Base-by-base conservation (phyloP, 169 alveolate species). In the Hepatocystis sp. region DNA sequence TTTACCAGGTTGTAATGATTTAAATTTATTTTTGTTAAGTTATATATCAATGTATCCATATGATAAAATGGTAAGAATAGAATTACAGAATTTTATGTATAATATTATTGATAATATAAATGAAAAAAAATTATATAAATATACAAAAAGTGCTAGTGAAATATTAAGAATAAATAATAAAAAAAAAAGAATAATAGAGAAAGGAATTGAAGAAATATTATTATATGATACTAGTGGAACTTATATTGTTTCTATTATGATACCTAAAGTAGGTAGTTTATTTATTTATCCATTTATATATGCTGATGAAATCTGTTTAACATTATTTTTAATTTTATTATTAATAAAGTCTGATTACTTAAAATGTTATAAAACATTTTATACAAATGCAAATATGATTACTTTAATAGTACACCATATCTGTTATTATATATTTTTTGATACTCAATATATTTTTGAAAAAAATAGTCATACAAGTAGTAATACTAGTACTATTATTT, bases 1-100 rank as follows among this genome's bases (percentile, higher is more conserved):
- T 55, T 66, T 81, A 15, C 58, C 67, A 0, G 61, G 47, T 1
- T 23, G 60, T 13, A 55, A 42, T 28, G 19, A 27, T 27, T 2
- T 61, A 30, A 81, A 81, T 63, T 65, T 81, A 65, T 81, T 81
- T 56, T 66, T 81, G 2, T 65, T 81, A 32, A 81, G 89, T 65
- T 81, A 81, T 42, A 63, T 81, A 28, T 81, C 89, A 11, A 81
- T 81, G 89, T 81, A 81, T 65, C 89, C 89, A 32, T 81, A 81
- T 46, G 84, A 81, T 25, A 81, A 63, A 44, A 81, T 49, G 15
- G 63, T 81, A 44, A 39, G 89, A 34, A 28, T 81, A 51, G 68
- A 81, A n/a, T 63, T 81, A 39, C 89, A 81, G 19, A 60, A 55
- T 13, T 81, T 63, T 42, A 27, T 81, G 84, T 49, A 19, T 36